These are phyloP conservation scores for Colletotrichum neosansevieriae DNA, from an alignment of 2,329 filamentous ascomycete genomes.

Conservation along the genomic window DNA sequence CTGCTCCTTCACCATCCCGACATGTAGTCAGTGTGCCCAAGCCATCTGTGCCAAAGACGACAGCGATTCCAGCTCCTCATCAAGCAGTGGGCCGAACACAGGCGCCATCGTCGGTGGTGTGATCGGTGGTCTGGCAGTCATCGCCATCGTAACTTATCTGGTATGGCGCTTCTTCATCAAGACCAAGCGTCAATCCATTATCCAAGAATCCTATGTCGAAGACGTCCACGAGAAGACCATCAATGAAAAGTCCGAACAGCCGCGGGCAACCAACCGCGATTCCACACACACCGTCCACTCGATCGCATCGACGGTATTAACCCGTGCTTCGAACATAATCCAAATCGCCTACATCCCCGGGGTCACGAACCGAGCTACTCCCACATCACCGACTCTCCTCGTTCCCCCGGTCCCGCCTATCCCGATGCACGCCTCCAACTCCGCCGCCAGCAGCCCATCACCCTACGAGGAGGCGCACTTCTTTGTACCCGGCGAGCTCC, in stretches of 20 bases:
- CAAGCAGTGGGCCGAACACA: slow-evolving; percentile 67
- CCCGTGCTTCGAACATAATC: slow-evolving; percentile 97
- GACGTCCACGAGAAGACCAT: slow-evolving; percentile 70
- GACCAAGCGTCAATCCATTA: slow-evolving; percentile 74
- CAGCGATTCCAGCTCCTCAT: slow-evolving; percentile 38
- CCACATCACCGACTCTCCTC: slow-evolving; percentile 82
- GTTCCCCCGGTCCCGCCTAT: slow-evolving; percentile 96
- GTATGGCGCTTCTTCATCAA: slow-evolving; percentile 92
- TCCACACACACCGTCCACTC: slow-evolving; percentile 90
- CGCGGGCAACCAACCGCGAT: slow-evolving; percentile 70
- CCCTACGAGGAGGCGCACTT: slow-evolving; percentile 85
- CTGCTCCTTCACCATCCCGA: slow-evolving; percentile 61
- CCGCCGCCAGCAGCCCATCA: slow-evolving; percentile 61
- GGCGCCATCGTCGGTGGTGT: slow-evolving; percentile 94
- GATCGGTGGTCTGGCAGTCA: slow-evolving; percentile 81
- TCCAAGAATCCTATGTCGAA: slow-evolving; percentile 66
- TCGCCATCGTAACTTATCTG: slow-evolving; percentile 81
- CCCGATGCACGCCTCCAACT: slow-evolving; percentile 73
- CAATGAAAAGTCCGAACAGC: slow-evolving; percentile 64
- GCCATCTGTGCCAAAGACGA: slow-evolving; percentile 58
- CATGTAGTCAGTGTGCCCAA: slow-evolving; percentile 61
- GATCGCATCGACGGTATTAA: slow-evolving; percentile 94
- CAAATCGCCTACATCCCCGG: slow-evolving; percentile 99
- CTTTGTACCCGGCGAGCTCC: slow-evolving; percentile 90
- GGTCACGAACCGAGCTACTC: slow-evolving; percentile 90